phyloP scores from a whole-genome alignment of 148 eudicot species.

The Selenicereus undatus region DNA sequence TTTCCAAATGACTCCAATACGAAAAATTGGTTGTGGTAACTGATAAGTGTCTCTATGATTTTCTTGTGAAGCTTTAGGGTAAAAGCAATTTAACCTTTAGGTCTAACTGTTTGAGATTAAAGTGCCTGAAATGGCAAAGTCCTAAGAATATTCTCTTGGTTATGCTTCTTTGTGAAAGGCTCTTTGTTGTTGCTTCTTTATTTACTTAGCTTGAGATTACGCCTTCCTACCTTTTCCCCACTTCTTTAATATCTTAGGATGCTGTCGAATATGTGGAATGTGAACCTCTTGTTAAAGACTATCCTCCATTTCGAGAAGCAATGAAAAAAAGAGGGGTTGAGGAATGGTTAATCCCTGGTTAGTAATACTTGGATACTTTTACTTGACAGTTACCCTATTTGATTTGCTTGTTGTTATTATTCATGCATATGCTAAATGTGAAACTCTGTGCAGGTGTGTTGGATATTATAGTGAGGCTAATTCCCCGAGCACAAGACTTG shows the following conservation, averaged over 20 bases:
- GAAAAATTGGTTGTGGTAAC: no score
- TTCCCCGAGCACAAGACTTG: conserved; percentile 65
- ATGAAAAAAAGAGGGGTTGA: conserved; percentile 93
- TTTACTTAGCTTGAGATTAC: no score
- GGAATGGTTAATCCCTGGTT: conserved; percentile 94
- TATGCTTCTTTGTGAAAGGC: no score
- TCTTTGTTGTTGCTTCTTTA: no score
- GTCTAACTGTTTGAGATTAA: no score
- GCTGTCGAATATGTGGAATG: conserved; percentile 93
- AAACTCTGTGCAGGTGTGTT: conserved; percentile 39
- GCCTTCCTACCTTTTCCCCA: no score
- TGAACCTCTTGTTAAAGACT: conserved; percentile 82
- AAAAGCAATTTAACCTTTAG: no score
- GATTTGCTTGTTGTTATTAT: neutral
- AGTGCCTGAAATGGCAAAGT: no score
- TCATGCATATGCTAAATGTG: neutral
- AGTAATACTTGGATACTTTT: conserved; percentile 26
- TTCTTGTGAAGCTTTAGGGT: no score
- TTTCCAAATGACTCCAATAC: no score
- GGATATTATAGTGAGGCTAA: conserved; percentile 87
- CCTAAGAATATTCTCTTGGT: no score
- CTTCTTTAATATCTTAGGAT: conserved; percentile 47
- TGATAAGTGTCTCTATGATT: no score
- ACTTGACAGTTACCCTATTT: neutral
- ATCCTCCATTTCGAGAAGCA: conserved; percentile 81